A percentile compares a stretch with the other conserved stretches of the same genome.
Evolutionary conservation across 2,329 filamentous ascomycete genomes (phyloP).

Genomic region (Xenosphaeropsis pyriputrescens): DNA sequence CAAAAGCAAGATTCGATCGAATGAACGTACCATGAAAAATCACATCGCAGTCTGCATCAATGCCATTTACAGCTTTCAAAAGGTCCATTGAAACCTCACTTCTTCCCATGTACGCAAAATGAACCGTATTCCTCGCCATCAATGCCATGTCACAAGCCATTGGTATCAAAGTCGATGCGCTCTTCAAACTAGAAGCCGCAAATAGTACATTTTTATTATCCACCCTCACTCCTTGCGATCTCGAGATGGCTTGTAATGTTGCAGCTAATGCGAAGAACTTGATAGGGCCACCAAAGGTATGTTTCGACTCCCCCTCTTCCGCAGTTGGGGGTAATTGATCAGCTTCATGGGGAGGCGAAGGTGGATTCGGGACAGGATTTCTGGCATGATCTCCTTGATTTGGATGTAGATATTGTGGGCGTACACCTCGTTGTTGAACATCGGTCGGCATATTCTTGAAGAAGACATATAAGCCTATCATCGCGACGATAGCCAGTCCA

Average conservation of each 20-base stretch:
- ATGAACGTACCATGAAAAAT: constrained; percentile 32
- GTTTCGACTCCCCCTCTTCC: constrained; percentile 12
- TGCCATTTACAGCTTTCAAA: constrained; percentile 63
- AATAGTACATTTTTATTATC: constrained; percentile 65
- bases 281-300: constrained; percentile 54
- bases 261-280: constrained; percentile 49
- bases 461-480: constrained; percentile 45
- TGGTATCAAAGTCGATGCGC: constrained; percentile 58
- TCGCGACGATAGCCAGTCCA: constrained; percentile 27
- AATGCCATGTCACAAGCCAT: constrained; percentile 77
- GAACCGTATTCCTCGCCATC: constrained; percentile 57
- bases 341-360: constrained; percentile 15
- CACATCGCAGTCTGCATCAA: constrained; percentile 56
- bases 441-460: constrained; percentile 46
- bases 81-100: constrained; percentile 54
- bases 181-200: constrained; percentile 59
- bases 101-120: constrained; percentile 66
- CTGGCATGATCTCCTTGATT: not conserved
- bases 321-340: not conserved
- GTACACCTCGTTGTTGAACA: constrained; percentile 16
- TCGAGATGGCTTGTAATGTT: constrained; percentile 44
- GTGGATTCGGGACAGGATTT: constrained; percentile 16
- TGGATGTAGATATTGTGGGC: constrained; percentile 21
- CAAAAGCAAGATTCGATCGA: too few species aligned
- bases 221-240: constrained; percentile 32